phyloP scores from a whole-genome alignment of 768 basidiomycete species.

The Tricholoma sp. region DNA sequence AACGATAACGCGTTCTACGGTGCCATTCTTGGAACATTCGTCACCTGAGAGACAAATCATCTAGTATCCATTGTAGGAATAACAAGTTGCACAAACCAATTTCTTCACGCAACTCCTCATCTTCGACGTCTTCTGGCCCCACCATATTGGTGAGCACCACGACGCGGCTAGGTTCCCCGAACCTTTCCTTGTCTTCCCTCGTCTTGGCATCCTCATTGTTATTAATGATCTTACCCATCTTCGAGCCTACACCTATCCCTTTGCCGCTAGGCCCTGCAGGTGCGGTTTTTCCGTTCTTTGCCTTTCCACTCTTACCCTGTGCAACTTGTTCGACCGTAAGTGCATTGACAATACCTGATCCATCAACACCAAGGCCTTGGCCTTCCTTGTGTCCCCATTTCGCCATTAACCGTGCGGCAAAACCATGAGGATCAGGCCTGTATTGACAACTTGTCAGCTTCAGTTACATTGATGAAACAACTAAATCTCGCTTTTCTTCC shows the following conservation, averaged over 20 bases:
- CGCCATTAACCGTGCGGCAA: slow-evolving; percentile 87
- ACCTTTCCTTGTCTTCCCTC: slow-evolving; percentile 72
- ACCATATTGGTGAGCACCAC: slow-evolving; percentile 92
- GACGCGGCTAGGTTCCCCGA: slow-evolving; percentile 87
- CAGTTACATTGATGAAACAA: background rate
- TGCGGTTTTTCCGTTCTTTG: slow-evolving; percentile 31
- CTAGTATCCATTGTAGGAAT: background rate
- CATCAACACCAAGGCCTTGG: slow-evolving; percentile 83
- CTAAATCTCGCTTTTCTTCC: slow-evolving; percentile 26
- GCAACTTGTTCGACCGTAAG: slow-evolving; percentile 72
- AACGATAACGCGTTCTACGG: slow-evolving; percentile 85
- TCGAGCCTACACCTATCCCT: slow-evolving; percentile 44
- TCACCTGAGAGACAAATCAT: slow-evolving; percentile 50
- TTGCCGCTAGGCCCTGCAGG: slow-evolving; percentile 27
- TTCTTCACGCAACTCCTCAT: slow-evolving; percentile 81
- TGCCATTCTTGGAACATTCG: slow-evolving; percentile 87
- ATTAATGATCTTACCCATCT: slow-evolving; percentile 88
- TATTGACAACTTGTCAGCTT: background rate
- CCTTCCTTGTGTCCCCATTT: slow-evolving; percentile 97
- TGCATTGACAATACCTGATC: slow-evolving; percentile 84
- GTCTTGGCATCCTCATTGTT: slow-evolving; percentile 80
- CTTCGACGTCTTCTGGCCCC: slow-evolving; percentile 73
- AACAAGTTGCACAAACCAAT: slow-evolving; percentile 54
- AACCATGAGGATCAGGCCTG: slow-evolving; percentile 62
- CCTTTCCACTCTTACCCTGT: slow-evolving; percentile 34